Conservation (phyloP, 176 grass and related monocot species). For the Bothriochloa decipiens region DNA sequence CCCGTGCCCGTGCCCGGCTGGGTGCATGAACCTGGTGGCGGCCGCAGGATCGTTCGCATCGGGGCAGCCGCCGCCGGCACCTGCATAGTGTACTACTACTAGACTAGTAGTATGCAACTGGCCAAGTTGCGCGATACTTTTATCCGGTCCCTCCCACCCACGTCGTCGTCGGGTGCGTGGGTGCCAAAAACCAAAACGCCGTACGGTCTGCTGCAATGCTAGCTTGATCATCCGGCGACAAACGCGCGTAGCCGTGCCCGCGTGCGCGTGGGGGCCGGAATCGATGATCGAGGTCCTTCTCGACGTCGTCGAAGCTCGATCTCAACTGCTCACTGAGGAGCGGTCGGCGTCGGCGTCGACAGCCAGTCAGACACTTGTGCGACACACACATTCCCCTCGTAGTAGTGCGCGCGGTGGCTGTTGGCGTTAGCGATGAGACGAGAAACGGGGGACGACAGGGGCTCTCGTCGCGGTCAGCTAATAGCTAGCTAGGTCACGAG, state of each 20-base stretch:
- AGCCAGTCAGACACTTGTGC: too few species aligned
- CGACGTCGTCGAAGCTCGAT: too few species aligned
- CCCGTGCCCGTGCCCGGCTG: background rate
- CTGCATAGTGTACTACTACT: background rate
- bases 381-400: background rate
- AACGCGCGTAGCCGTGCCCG: too few species aligned
- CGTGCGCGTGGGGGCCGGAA: too few species aligned
- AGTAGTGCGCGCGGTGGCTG: background rate
- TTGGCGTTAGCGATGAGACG: background rate
- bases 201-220: too few species aligned
- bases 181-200: background rate
- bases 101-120: too few species aligned
- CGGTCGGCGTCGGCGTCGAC: too few species aligned
- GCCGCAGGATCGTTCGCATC: background rate
- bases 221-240: too few species aligned
- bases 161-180: background rate
- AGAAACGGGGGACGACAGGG: background rate
- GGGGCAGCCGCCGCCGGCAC: conserved; percentile 2
- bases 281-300: too few species aligned
- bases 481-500: too few species aligned
- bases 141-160: background rate
- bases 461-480: background rate
- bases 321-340: too few species aligned
- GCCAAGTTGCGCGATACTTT: conserved; percentile 25
- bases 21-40: conserved; percentile 36